Evolutionary conservation across 2,329 filamentous ascomycete species (phyloP), one percentile per base, ranked within the genome.

Genomic region (Claviceps sp.): DNA sequence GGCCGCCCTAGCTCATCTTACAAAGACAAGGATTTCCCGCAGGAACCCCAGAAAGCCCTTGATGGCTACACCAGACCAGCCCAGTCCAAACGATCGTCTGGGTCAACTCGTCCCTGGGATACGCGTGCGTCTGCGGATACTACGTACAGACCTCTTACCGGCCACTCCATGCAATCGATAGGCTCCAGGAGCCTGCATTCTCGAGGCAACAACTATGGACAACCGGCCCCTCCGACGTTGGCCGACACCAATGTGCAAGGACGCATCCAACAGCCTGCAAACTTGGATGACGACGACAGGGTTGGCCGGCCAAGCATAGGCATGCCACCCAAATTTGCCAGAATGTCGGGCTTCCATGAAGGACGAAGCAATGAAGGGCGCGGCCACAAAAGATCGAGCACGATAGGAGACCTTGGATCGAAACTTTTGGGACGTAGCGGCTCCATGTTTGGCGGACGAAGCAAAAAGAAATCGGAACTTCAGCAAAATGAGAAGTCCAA

Each of bases 231-330:
- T 52, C 90, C 93, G 34, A 82, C 89, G 47, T 84, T 96, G 54
- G 89, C 89, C 48, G 84, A 86, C 59, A 93, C 89, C 50, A 95
- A 93, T 66, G 89, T 80, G 4, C 87, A 95, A 65, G 91, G 89
- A 56, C 86, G 86, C 56, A 89, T 97, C 61, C 87, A 93, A 58
- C 91, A 95, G 64, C 87, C 87, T 61, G 58, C 60, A 1, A 63
- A 60, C 3, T 81, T 79, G 57, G 89, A 90, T 38, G 89, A 91
- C 36, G 85, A 85, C 20, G 75, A 79, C 50, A 78, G 83, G 14
- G 77, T 84, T 48, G 64, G 82, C 72, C 70, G 84, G 67, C 63
- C 81, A 64, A 72, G 85, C 74, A 63, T 84, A 54, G 79, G 68
- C 62, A 76, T 75, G 57, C 78, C 74, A 52, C 67, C 71, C 61